Evolutionary conservation across 225 moss, liverwort and hornwort species (phyloP), one percentile per base, ranked within the genome.

Genomic region (Physcomitrium patens): DNA sequence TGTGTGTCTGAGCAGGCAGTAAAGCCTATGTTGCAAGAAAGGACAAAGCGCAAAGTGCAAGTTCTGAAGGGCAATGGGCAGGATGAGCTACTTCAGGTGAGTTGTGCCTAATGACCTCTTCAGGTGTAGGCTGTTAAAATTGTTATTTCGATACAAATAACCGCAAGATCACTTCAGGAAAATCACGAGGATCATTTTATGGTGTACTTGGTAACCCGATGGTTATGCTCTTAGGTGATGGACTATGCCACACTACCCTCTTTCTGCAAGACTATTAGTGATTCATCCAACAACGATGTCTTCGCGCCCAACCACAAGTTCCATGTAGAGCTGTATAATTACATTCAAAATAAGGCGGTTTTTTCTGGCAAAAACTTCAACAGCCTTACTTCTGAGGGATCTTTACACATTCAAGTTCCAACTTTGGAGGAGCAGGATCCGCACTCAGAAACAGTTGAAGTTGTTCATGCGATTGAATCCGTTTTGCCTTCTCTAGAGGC

Each of bases 41-140:
- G 99, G 79, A 99, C 99, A 31, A 99, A 89, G 84, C 90, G 83
- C 2, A 99, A 99, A 81, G 91, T 99, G 79, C 87, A 95, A 82
- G 99, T 99, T 27, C 44, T 99, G 65, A 90, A 93, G 79, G 99
- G 95, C 28, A 95, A 91, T 69, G 99, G 95, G 12, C 79, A 86
- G 52, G 95, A 99, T 8, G 95, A 99, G 73, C 93, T 99, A 46
- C 86, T 89, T 22, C 71, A 85, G 83, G 88, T 89, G 44, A 51
- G 1, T 43, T 56, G 37, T 60, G 1, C 50, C 28, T 65, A 58
- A 18, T 3, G 43, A 12, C 16, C 7, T 8, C 3, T 42, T 17
- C 6, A 14, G 26, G 12, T 64, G 46, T 20, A 43, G 3, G 5
- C 48, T 62, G 26, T 41, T 22, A 12, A 12, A 37, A 37, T 1